phyloP scores from a whole-genome alignment of 768 basidiomycete genomes.

The Termitomyces sp. region DNA sequence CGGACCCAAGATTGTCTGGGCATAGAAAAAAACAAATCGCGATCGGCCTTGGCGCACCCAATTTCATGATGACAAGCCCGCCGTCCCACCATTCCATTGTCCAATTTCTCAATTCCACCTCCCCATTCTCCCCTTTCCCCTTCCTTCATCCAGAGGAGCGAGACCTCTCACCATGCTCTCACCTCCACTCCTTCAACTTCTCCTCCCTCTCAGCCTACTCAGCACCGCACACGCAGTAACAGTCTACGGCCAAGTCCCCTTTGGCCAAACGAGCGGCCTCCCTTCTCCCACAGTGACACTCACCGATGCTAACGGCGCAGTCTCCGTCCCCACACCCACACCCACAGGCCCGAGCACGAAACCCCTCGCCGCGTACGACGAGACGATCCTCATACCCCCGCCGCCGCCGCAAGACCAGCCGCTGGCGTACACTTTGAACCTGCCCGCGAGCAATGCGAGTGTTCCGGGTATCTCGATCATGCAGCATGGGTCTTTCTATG shows the following conservation, averaged over 20 bases:
- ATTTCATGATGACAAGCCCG: no score
- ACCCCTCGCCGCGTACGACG: conserved; percentile 47
- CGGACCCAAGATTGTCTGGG: no score
- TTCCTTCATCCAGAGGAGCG: no score
- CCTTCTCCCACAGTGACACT: conserved; percentile 12
- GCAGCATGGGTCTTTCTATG: conserved; percentile 55
- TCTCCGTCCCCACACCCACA: no score
- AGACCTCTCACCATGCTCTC: background rate
- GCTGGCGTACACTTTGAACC: conserved; percentile 39
- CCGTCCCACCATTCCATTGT: no score
- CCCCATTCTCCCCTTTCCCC: no score
- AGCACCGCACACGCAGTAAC: conserved; percentile 19
- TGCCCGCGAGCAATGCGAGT: conserved; percentile 29
- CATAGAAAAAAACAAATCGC: no score
- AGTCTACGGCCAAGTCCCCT: conserved; percentile 28
- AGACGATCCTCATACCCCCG: conserved; percentile 45
- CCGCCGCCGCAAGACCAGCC: conserved; percentile 41
- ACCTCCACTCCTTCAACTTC: background rate
- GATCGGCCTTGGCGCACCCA: no score
- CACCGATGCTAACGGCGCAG: conserved; percentile 8
- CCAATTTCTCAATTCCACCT: no score
- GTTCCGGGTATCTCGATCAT: conserved; percentile 34
- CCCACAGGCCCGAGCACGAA: conserved; percentile 21
- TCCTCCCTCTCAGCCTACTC: background rate
- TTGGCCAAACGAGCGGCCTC: conserved; percentile 8